phyloP scores from a whole-genome alignment of 106 monocot genomes.

The Dendrobium nobile region DNA sequence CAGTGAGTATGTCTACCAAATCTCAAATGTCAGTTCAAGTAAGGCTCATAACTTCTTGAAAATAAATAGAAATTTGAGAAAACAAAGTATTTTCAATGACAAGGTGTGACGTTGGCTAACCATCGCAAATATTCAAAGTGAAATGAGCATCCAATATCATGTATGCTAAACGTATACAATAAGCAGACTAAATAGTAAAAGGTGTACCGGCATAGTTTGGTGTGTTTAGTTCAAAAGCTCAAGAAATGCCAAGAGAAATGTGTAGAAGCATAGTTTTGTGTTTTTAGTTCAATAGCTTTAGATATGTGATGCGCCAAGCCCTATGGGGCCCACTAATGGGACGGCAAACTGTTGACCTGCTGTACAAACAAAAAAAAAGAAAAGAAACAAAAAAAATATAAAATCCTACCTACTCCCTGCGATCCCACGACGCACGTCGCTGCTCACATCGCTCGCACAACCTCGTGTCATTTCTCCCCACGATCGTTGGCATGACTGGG shows the following conservation, averaged over 20 bases:
- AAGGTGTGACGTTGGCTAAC: background rate
- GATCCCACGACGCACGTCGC: too few species aligned
- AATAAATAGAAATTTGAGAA: background rate
- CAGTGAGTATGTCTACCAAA: slow-evolving; percentile 57
- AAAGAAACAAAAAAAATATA: too few species aligned
- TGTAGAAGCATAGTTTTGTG: background rate
- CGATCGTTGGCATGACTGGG: too few species aligned
- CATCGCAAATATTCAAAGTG: background rate
- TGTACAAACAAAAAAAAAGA: too few species aligned
- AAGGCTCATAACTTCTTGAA: background rate
- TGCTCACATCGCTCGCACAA: too few species aligned
- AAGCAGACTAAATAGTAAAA: background rate
- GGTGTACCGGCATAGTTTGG: background rate
- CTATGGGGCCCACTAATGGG: too few species aligned
- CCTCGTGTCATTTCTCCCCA: too few species aligned
- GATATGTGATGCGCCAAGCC: too few species aligned
- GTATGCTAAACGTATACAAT: background rate
- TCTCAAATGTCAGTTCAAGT: background rate
- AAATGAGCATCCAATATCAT: background rate
- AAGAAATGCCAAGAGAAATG: background rate
- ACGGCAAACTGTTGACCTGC: too few species aligned
- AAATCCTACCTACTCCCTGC: too few species aligned
- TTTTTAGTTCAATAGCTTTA: background rate
- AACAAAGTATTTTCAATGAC: background rate
- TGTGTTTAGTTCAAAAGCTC: background rate